A percentile compares a stretch with the other conserved stretches of the same genome.
Conservation (phyloP, 2,329 filamentous ascomycete genomes). For the Alternaria angustiovoidea region DNA sequence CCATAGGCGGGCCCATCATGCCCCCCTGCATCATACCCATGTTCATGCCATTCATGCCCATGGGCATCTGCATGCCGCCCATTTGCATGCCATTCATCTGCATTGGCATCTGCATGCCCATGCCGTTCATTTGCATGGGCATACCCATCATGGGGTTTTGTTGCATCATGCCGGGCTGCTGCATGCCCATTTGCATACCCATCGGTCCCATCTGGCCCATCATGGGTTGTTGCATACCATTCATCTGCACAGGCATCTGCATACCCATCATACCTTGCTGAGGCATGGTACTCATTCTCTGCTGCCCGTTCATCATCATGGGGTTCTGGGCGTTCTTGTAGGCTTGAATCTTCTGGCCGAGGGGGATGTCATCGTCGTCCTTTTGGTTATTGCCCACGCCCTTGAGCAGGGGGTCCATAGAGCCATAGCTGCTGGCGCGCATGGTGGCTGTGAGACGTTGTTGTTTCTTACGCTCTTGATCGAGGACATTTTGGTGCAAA, state of each 20-base stretch:
- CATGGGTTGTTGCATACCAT: conserved; percentile 5
- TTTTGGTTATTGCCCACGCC: conserved; percentile 36
- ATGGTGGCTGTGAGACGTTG: conserved; percentile 46
- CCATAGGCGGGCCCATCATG: conserved; percentile 47
- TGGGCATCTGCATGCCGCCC: conserved; percentile 18
- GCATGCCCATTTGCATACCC: conserved; percentile 12
- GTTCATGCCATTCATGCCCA: conserved; percentile 28
- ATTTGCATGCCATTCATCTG: conserved; percentile 1
- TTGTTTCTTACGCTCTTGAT: conserved; percentile 48
- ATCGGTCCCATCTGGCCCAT: conserved; percentile 10
- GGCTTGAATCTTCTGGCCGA: conserved; percentile 47
- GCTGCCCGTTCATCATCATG: conserved; percentile 21
- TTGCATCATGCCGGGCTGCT: conserved; percentile 7
- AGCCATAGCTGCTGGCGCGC: conserved; percentile 41
- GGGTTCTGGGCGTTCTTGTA: conserved; percentile 48
- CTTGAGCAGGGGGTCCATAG: conserved; percentile 40
- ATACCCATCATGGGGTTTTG: conserved; percentile 16
- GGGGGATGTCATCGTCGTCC: conserved; percentile 37
- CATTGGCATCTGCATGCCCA: conserved; percentile 13
- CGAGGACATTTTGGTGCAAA: conserved; percentile 50
- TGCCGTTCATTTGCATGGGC: background rate
- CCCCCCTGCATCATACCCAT: conserved; percentile 34
- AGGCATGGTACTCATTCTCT: conserved; percentile 21
- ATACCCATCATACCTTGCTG: conserved; percentile 30
- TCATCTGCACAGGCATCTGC: conserved; percentile 11